A percentile compares a stretch with the other conserved stretches of the same genome.
These are phyloP conservation scores for Calvatia gigantea DNA, from an alignment of 768 basidiomycete genomes.

Conservation along the genomic window DNA sequence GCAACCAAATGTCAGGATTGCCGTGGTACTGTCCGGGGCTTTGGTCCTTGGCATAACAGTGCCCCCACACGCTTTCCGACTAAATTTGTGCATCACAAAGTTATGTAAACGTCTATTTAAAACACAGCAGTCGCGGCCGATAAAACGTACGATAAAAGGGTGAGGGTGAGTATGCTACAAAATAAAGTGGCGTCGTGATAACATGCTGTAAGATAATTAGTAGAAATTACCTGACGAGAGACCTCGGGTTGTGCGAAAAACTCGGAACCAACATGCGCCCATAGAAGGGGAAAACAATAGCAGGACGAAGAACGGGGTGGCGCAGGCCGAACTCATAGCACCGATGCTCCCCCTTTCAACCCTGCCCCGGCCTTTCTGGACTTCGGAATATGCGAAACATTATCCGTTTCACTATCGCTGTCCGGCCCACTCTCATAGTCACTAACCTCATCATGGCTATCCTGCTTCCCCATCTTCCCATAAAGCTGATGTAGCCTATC, in stretches of 20 bases:
- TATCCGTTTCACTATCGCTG: slow-evolving; percentile 31
- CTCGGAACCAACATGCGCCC: background rate
- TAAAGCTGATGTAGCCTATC: slow-evolving; percentile 34
- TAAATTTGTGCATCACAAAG: no score
- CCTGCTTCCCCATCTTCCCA: slow-evolving; percentile 30
- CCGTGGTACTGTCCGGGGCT: no score
- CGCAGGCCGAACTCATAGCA: background rate
- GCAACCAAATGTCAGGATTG: background rate
- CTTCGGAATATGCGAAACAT: slow-evolving; percentile 59
- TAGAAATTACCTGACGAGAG: background rate
- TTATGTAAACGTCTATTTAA: no score
- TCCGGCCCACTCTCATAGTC: slow-evolving; percentile 45
- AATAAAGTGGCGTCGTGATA: background rate
- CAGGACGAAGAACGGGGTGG: background rate
- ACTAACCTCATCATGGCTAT: slow-evolving; percentile 35
- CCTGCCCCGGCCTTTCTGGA: slow-evolving; percentile 47
- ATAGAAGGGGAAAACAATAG: background rate
- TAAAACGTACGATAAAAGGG: background rate
- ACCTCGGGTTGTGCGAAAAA: background rate
- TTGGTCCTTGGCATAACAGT: no score
- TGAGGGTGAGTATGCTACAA: background rate
- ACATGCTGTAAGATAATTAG: background rate
- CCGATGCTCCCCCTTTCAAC: slow-evolving; percentile 2
- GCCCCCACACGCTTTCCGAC: no score
- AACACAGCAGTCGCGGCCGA: background rate